These are phyloP conservation scores for Leccinum sublutescens DNA, from an alignment of 768 basidiomycete genomes.

Conservation along the genomic window DNA sequence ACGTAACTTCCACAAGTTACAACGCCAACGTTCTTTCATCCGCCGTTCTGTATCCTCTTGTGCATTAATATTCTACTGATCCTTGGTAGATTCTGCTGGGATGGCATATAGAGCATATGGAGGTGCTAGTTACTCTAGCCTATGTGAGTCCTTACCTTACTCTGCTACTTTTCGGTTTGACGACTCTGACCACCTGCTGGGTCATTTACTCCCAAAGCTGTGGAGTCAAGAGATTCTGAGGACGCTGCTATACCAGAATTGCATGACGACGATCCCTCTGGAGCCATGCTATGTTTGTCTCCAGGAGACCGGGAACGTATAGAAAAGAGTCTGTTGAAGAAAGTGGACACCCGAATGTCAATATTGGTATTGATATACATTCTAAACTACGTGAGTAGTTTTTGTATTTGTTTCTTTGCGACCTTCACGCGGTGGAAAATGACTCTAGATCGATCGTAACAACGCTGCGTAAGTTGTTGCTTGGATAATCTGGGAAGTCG, in stretches of 20 bases:
- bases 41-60: background rate
- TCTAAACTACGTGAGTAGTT: slow-evolving; percentile 33
- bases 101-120: slow-evolving; percentile 11
- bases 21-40: background rate
- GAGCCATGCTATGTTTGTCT: background rate
- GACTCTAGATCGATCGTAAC: slow-evolving; percentile 61
- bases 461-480: slow-evolving; percentile 54
- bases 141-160: slow-evolving; percentile 15
- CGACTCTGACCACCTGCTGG: background rate
- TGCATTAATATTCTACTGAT: background rate
- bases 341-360: slow-evolving; percentile 35
- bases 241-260: background rate
- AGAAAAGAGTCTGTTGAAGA: slow-evolving; percentile 42
- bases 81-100: background rate
- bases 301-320: slow-evolving; percentile 32
- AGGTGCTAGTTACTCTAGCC: slow-evolving; percentile 9
- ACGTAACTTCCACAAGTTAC: background rate
- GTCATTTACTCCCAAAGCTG: background rate
- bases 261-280: background rate
- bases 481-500: background rate
- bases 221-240: slow-evolving; percentile 10
- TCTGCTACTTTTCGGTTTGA: background rate
- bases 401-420: background rate
- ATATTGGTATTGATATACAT: slow-evolving; percentile 37
- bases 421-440: background rate